Evolutionary conservation across 2,329 filamentous ascomycete genomes (phyloP), one percentile per base, ranked within the genome.

Genomic region (Ploettnerulaceae sp.): DNA sequence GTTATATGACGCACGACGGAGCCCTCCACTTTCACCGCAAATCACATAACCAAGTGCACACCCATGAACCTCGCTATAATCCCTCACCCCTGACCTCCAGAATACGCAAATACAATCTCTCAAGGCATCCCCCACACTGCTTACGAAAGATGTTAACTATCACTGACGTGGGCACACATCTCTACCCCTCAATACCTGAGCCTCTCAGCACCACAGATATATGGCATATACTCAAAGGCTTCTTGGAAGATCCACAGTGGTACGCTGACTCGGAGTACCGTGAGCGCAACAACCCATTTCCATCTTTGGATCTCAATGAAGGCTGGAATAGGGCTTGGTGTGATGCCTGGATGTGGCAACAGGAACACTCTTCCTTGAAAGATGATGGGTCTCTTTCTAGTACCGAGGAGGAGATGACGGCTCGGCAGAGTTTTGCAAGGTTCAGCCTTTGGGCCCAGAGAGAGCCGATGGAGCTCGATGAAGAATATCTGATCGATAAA

Each of bases 391-490:
- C 22, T 9, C 39, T 24, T 7, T 12, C 12, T 17, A 43, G 35
- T 22, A 44, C 2, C 18, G 41, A 18, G 5, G 45, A 49, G 29
- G 45, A 45, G 18, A 44, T 41, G 29, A 22, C 42, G 7, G 45
- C 52, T 17, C 21, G 11, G 14, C 37, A 50, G 18, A 7, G 17
- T 3, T 49, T 55, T 7, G 37, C 35, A 1, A 24, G 29, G 18
- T 54, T 51, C 20, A 51, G 41, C 20, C 46, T 56, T 3, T 29
- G 45, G 34, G 29, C 20, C 21, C 53, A 57, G 36, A 11, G 44
- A 3, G 42, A 51, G 8, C 44, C 49, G 2, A 47, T 50, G 21
- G 14, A 49, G 3, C 44, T 57, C 22, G 44, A 51, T 15, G 39
- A 33, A 7, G 43, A 36, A 8, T 36, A 53, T 11, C 24, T 52